Conservation (phyloP, 768 basidiomycete genomes). For the Rhodotorula diobovata region DNA sequence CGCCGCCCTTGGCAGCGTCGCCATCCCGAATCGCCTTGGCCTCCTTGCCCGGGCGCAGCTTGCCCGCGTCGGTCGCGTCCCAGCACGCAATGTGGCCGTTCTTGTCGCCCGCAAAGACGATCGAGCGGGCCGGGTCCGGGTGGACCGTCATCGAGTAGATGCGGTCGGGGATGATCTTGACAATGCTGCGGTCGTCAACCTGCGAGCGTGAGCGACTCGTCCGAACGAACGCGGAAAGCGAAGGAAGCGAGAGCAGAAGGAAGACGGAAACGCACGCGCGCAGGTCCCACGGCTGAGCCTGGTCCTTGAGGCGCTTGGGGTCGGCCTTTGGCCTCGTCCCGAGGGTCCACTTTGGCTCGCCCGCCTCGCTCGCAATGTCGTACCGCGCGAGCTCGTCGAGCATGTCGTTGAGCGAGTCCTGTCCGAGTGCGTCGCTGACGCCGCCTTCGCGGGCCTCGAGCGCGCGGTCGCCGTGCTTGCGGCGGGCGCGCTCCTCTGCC, state of each 20-base stretch:
- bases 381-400: neutral
- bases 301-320: neutral
- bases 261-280: conserved; percentile 10
- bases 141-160: conserved; percentile 50
- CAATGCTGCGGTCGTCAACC: conserved; percentile 3
- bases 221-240: no score
- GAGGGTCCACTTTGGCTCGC: neutral
- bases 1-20: conserved; percentile 27
- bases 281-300: neutral
- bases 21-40: neutral
- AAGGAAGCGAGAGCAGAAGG: no score
- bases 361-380: neutral
- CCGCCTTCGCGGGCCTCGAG: conserved; percentile 1
- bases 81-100: conserved; percentile 42
- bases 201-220: neutral
- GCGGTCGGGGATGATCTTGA: conserved; percentile 47
- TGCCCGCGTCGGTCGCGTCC: conserved; percentile 45
- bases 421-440: neutral
- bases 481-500: neutral
- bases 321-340: conserved; percentile 6
- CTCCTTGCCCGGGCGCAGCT: neutral
- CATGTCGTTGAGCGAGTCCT: neutral
- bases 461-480: conserved; percentile 10
- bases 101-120: conserved; percentile 42
- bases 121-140: conserved; percentile 46